Base-by-base conservation (phyloP, 306 rosid genomes). In the Quercus berberidifolia region DNA sequence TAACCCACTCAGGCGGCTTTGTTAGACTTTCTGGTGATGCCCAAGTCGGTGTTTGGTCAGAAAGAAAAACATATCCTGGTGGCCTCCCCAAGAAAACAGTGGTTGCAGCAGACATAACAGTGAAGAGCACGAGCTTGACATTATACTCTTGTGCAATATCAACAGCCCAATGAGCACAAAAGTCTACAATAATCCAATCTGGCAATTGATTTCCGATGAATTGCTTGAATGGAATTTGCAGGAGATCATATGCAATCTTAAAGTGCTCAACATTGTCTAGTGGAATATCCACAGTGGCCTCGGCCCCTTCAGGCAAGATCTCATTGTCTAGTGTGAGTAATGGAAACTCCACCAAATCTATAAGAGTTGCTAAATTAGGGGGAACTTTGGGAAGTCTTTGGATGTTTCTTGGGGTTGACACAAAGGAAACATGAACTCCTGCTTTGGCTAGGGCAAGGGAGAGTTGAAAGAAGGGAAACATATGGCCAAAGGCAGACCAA, bases 401-500 rank as follows among this genome's bases (percentile, higher is more conserved):
- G 52, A 46, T 46, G 52, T 11, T 46, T 46, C 15, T 46, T 46
- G 52, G 52, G 15, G 52, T 46, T 12, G 52, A 46, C 52, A 11
- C 52, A 46, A 46, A 46, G 52, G 52, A 46, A 46, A 46, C 52
- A 46, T 46, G 52, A 46, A 11, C 52, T 46, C 52, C 52, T 11
- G 52, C 13, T 46, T 46, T 46, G 52, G 52, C 15, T 46, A 46
- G 4, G 4, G 54, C 54, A 46, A 46, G 3, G 54, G 54, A 46
- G 54, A 46, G 54, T 12, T 46, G 15, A 46, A 46, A 46, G 4
- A 46, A 46, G 4, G 82, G 75, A 6, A 65, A 51, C 19, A 78
- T 3, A 31, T 82, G 78, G 54, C 81, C 85, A 26, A 82, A 82
- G 43, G 78, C 85, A 18, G 81, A 76, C 81, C 78, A 82, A 60